A percentile compares a stretch with the other conserved stretches of the same genome.
Conservation (phyloP, 2,329 filamentous ascomycete genomes). For the Alternaria gaisen region DNA sequence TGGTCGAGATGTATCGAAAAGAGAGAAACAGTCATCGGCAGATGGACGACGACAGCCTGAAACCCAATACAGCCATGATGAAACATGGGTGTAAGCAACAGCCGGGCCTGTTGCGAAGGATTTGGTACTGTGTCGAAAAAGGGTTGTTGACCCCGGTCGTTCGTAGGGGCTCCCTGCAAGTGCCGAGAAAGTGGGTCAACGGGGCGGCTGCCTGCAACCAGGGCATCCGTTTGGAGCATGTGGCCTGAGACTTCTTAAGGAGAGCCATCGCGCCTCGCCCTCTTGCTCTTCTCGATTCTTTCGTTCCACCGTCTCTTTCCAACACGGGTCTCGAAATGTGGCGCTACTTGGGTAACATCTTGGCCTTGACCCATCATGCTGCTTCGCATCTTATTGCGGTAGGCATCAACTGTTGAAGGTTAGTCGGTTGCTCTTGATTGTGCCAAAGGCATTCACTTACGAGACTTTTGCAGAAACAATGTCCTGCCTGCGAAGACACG, state of each 20-base stretch:
- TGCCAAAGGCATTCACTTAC: constrained; percentile 66
- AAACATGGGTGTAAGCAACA: constrained; percentile 32
- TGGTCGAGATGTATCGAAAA: constrained; percentile 10
- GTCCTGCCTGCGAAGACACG: constrained; percentile 87
- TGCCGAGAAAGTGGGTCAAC: constrained; percentile 42
- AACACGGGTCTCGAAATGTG: constrained; percentile 87
- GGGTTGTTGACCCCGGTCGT: constrained; percentile 41
- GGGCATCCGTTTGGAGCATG: constrained; percentile 36
- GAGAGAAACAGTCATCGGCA: constrained; percentile 12
- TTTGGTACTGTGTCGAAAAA: constrained; percentile 38
- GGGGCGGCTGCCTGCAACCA: constrained; percentile 38
- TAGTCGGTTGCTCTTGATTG: constrained; percentile 20
- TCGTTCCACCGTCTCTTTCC: constrained; percentile 75
- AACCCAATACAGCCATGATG: constrained; percentile 33
- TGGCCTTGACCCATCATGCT: constrained; percentile 82
- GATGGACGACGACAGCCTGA: constrained; percentile 27
- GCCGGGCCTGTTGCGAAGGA: constrained; percentile 29
- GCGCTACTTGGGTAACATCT: constrained; percentile 75
- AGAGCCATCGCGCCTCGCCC: constrained; percentile 49
- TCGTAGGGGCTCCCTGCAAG: constrained; percentile 46
- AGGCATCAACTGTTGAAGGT: constrained; percentile 78
- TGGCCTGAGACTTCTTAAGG: constrained; percentile 45
- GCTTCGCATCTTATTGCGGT: constrained; percentile 87
- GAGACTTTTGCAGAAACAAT: constrained; percentile 87
- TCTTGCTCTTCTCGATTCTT: constrained; percentile 55